Evolutionary conservation across 805 yeast genomes (phyloP).

Genomic region (Lipomyces anomalus): DNA sequence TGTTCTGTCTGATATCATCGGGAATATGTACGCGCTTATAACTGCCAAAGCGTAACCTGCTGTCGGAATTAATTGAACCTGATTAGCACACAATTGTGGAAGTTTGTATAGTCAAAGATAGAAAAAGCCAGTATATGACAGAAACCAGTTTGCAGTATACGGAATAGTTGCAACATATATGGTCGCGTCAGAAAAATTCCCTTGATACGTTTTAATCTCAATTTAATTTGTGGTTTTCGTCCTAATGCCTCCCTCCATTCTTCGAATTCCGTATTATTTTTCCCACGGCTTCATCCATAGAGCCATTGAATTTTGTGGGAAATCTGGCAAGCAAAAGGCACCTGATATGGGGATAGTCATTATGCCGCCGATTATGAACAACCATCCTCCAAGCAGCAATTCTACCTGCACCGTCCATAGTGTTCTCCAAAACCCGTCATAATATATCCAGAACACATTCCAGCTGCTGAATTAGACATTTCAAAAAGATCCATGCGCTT

Average conservation of each 20-base stretch:
- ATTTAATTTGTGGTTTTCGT: constrained; percentile 6
- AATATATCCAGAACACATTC: constrained; percentile 1
- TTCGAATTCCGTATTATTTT: constrained; percentile 2
- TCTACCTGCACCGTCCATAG: background rate
- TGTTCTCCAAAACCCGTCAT: background rate
- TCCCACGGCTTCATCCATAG: constrained; percentile 3
- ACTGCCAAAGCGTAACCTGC: constrained; percentile 32
- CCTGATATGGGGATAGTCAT: constrained; percentile 39
- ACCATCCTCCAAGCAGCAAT: constrained; percentile 46
- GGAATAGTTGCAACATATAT: background rate
- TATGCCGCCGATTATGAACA: constrained; percentile 57
- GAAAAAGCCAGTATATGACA: constrained; percentile 20
- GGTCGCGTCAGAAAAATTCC: constrained; percentile 2
- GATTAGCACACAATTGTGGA: constrained; percentile 21
- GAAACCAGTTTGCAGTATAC: background rate
- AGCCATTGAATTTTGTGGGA: constrained; percentile 34
- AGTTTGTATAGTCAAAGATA: constrained; percentile 31
- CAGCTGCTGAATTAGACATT: background rate
- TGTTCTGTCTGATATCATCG: constrained; percentile 31
- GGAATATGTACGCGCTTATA: constrained; percentile 28
- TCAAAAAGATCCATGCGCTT: background rate
- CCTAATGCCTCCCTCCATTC: constrained; percentile 16
- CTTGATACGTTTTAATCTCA: constrained; percentile 6
- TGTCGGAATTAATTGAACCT: constrained; percentile 34
- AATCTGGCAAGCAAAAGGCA: constrained; percentile 45